A percentile compares a stretch with the other conserved stretches of the same genome.
Conservation (phyloP, 1,284 basidiomycete species). For the Exobasidium cylindrosporum region DNA sequence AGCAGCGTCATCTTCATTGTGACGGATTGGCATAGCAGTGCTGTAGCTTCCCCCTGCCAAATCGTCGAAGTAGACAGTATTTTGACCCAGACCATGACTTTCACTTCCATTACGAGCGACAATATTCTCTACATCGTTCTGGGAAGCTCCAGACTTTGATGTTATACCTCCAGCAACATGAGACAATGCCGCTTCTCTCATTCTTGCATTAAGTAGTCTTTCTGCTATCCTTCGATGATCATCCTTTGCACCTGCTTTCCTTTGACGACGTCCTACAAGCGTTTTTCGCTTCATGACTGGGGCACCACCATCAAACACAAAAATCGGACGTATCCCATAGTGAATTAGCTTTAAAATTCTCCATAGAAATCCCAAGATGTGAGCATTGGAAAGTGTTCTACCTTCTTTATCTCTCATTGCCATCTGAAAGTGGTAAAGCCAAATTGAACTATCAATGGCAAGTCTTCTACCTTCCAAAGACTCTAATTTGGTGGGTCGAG, state of each 20-base stretch:
- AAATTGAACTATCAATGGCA: constrained; percentile 92
- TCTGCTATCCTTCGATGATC: constrained; percentile 62
- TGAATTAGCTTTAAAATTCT: constrained; percentile 90
- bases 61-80: constrained; percentile 57
- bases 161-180: constrained; percentile 58
- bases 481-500: constrained; percentile 53
- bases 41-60: constrained; percentile 13
- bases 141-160: background rate
- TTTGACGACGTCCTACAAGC: constrained; percentile 61
- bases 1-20: background rate
- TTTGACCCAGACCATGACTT: constrained; percentile 57
- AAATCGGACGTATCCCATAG: constrained; percentile 75
- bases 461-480: constrained; percentile 54
- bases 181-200: constrained; percentile 83
- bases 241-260: constrained; percentile 58
- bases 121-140: background rate
- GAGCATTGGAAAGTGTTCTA: constrained; percentile 82
- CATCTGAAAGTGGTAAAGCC: constrained; percentile 78
- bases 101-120: constrained; percentile 50
- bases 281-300: constrained; percentile 57
- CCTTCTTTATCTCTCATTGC: constrained; percentile 99
- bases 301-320: constrained; percentile 81
- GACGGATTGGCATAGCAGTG: background rate
- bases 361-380: constrained; percentile 79
- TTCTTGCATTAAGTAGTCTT: constrained; percentile 84